phyloP scores from a whole-genome alignment of 306 rosid genomes.

The Oemleria cerasiformis region DNA sequence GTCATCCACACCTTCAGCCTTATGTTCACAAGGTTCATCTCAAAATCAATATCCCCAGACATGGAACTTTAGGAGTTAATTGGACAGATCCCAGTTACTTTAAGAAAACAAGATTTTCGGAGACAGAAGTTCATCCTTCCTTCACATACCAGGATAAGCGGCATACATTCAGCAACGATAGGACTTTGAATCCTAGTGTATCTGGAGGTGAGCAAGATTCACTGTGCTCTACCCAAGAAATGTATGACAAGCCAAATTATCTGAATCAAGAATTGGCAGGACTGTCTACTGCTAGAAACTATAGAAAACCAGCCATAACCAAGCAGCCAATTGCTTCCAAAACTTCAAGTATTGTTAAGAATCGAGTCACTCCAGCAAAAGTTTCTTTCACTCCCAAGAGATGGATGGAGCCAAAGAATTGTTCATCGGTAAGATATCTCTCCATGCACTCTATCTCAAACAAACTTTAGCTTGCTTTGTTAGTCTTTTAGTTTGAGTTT shows the following conservation, averaged over 20 bases:
- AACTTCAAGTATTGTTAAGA: slow-evolving; percentile 42
- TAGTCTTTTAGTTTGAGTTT: slow-evolving; percentile 27
- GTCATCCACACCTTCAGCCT: slow-evolving; percentile 78
- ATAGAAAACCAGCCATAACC: slow-evolving; percentile 36
- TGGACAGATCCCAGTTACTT: slow-evolving; percentile 54
- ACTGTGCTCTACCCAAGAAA: slow-evolving; percentile 63
- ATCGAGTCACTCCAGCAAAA: slow-evolving; percentile 41
- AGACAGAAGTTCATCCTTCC: slow-evolving; percentile 42
- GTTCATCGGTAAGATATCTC: slow-evolving; percentile 44
- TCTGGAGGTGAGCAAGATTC: slow-evolving; percentile 82
- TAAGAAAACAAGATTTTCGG: slow-evolving; percentile 78
- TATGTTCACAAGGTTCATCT: slow-evolving; percentile 74
- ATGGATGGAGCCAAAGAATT: slow-evolving; percentile 48
- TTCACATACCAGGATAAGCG: slow-evolving; percentile 44
- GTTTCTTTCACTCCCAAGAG: slow-evolving; percentile 49
- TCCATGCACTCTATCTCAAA: not conserved
- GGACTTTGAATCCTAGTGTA: slow-evolving; percentile 75
- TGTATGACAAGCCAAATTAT: slow-evolving; percentile 53
- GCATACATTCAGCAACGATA: slow-evolving; percentile 58
- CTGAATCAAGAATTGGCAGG: slow-evolving; percentile 48
- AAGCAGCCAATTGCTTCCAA: slow-evolving; percentile 51
- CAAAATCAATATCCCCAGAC: slow-evolving; percentile 76
- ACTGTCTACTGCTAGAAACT: slow-evolving; percentile 36
- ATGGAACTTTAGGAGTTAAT: slow-evolving; percentile 46
- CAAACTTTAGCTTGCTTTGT: slow-evolving; percentile 9